Base-by-base conservation (phyloP, 139 green algal species). In the Chlamydomonas eustigma region DNA sequence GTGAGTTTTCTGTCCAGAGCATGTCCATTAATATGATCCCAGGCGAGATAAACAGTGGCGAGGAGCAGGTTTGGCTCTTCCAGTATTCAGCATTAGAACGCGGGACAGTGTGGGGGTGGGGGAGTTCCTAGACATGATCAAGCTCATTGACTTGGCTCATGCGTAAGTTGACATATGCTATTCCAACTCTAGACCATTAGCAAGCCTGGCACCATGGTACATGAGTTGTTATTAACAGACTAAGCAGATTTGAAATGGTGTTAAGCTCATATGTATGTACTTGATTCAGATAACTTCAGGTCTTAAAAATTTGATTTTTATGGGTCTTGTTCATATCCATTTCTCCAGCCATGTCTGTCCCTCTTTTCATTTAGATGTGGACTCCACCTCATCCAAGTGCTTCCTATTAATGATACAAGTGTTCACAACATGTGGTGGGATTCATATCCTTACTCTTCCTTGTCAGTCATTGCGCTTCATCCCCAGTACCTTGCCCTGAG, bases 341-440 rank as follows among this genome's bases (percentile, higher is more conserved):
- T n/a, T n/a, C n/a, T n/a, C n/a, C 22, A 12, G 32, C n/a, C 34
- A 30, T 70, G 63, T 70, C 63, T 70, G n/a, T 70, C 63, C 22
- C 12, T 34, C 63, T n/a, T 12, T 70, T 6, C 22, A 30, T 34
- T 22, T n/a, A 12, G 32, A 73, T 73, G 66, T 39, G 92, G 90
- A 2, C 65, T 96, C 51, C 79, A 78, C 18, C 36, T 97, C 31
- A 84, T 96, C 24, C 31, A 63, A 86, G 74, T 99, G 51, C 90
- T 99, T 51, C 95, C 95, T 0, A 86, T 99, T 4, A 97, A 96
- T 82, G 95, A 98, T 88, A 99, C 95, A 2, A 86, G 76, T 28
- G 95, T 99, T 71, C 85, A 96, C 81, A 74, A 77, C 73, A 95
- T 81, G 64, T 98, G 90, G 90, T 93, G 90, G 95, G 95, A 99